Base-by-base conservation (phyloP, 371 early-diverging fungal genomes). In the Mucor saturninus region DNA sequence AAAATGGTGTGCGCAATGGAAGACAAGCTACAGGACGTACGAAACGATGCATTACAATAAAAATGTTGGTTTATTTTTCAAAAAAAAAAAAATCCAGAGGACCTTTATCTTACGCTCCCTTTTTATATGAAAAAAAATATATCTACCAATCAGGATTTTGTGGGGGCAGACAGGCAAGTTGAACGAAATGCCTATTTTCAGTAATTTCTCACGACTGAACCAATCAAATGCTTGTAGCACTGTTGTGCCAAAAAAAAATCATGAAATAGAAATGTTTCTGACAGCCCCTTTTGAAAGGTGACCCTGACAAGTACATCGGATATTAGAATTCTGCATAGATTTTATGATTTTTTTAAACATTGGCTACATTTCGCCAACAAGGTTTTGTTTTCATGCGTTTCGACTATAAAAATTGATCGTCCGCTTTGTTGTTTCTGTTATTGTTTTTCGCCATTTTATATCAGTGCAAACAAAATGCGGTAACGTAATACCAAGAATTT, bases 11-110 rank as follows among this genome's bases (percentile, higher is more conserved):
- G 38, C 58, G 57, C 14, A 64, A 37, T 1, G 43, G 46, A 51
- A 56, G 53, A 42, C 35, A 37, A 39, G 60, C 43, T 40, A 64
- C 46, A 52, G 64, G 69, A 68, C 48, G 37, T n/a, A 32, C 39
- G 37, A 56, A 48, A 57, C 69, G 69, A 46, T 69, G 61, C 69
- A 69, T 69, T 59, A 28, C 38, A 55, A 35, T 35, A 6, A 35
- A 8, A 35, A 35, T 35, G 35, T 35, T 35, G 35, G 8, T 35
- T 35, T 35, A 32, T 49, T 10, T 49, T 29, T 56, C 21, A 54
- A 29, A n/a, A 29, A 49, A n/a, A 29, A 49, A 43, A 8, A 29
- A 4, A 14, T 26, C 9, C 28, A 45, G 30, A 42, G 39, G 39
- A 35, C 13, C 9, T 52, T 52, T 52, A 7, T 38, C 7, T 54